Conservation (phyloP, 2,329 filamentous ascomycete genomes). For the Tricladium varicosporioides region DNA sequence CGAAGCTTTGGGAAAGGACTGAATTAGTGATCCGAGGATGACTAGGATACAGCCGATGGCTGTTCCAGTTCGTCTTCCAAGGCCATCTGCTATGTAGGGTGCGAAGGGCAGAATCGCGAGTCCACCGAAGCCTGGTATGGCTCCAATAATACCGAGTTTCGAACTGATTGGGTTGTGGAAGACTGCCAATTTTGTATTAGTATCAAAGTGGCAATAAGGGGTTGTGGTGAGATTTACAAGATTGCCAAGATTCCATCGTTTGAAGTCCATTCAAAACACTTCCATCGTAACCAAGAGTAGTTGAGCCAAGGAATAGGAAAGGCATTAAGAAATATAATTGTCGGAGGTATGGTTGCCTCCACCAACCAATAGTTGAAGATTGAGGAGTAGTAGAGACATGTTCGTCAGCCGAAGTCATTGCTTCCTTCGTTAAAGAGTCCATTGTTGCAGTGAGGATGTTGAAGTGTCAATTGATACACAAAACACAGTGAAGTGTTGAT, state of each 20-base stretch:
- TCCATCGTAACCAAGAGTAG: conserved; percentile 41
- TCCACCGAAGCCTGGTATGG: conserved; percentile 44
- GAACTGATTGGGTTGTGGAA: conserved; percentile 31
- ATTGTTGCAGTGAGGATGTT: background rate
- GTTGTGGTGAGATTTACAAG: conserved; percentile 24
- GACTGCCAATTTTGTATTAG: background rate
- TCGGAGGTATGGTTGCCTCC: conserved; percentile 33
- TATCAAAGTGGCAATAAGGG: background rate
- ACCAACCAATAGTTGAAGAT: conserved; percentile 29
- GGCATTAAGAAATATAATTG: conserved; percentile 35
- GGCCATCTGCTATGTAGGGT: conserved; percentile 43
- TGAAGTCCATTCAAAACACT: conserved; percentile 44
- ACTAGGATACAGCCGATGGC: conserved; percentile 41
- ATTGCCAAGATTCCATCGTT: conserved; percentile 42
- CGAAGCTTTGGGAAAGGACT: conserved; percentile 35
- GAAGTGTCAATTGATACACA: background rate
- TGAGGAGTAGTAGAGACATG: background rate
- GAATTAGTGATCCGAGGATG: conserved; percentile 39
- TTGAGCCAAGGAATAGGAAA: conserved; percentile 36
- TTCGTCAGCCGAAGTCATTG: background rate
- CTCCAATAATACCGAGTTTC: conserved; percentile 39
- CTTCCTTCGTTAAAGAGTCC: background rate
- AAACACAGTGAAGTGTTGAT: too few relatives aligned
- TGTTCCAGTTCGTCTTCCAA: conserved; percentile 43
- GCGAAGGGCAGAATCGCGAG: conserved; percentile 42